phyloP scores from a whole-genome alignment of 805 yeast genomes.

The Teunomyces stri region DNA sequence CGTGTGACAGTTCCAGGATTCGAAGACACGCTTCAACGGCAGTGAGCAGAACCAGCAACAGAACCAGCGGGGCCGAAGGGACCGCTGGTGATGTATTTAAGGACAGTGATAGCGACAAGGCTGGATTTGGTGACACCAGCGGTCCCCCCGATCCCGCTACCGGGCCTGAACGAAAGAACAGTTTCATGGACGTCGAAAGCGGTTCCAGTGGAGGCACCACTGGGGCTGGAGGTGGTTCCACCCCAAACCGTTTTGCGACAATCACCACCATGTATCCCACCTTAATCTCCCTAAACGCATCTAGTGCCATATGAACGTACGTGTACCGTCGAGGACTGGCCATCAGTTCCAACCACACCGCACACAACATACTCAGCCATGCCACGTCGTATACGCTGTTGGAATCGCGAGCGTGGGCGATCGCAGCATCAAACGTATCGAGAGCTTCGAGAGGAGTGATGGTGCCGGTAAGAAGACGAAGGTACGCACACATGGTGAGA shows the following conservation, averaged over 20 bases:
- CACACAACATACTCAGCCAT: conserved; percentile 41
- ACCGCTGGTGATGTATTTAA: background rate
- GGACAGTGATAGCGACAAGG: background rate
- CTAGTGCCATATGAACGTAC: conserved; percentile 38
- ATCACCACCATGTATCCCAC: conserved; percentile 13
- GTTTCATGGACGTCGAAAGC: background rate
- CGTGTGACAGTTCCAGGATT: conserved; percentile 46
- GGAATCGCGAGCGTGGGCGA: conserved; percentile 33
- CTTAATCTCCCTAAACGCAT: conserved; percentile 20
- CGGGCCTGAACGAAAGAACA: too few species aligned
- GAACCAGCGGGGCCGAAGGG: background rate
- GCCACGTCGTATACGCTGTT: conserved; percentile 39
- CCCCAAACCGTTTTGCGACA: conserved; percentile 26
- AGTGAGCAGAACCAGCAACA: conserved; percentile 14
- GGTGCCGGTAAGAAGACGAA: conserved; percentile 10
- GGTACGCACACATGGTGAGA: conserved; percentile 31
- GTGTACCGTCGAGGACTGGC: background rate
- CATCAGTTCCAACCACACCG: conserved; percentile 30
- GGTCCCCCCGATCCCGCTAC: too few species aligned
- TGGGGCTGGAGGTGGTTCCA: too few species aligned
- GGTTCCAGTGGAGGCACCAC: background rate
- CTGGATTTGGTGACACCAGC: too few species aligned
- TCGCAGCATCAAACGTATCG: conserved; percentile 45
- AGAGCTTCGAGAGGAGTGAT: conserved; percentile 34
- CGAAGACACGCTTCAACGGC: conserved; percentile 47